phyloP scores from a whole-genome alignment of 2,329 filamentous ascomycete species.

The Arthrobotrys conoides region DNA sequence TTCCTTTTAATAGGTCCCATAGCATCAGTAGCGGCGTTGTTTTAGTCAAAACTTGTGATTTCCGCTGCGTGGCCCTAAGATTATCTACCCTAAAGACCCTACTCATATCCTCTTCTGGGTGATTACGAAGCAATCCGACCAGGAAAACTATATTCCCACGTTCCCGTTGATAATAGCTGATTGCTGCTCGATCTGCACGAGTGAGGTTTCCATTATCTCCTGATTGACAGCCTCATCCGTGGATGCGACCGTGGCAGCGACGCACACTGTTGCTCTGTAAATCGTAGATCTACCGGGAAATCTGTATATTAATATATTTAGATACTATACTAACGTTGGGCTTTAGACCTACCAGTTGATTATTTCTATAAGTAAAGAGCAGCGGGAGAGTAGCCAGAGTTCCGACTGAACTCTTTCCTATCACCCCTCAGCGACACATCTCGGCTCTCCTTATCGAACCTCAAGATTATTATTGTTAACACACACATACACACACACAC shows the following conservation, averaged over 20 bases:
- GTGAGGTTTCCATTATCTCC: no score
- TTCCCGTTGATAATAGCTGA: neutral
- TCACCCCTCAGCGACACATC: neutral
- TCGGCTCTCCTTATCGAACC: slow-evolving; percentile 6
- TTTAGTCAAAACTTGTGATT: neutral
- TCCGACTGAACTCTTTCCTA: neutral
- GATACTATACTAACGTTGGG: neutral
- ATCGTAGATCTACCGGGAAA: slow-evolving; percentile 14
- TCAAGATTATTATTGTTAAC: neutral
- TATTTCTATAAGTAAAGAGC: neutral
- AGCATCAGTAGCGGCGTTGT: neutral
- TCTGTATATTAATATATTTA: neutral
- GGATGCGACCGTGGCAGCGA: neutral
- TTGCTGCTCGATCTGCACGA: no score
- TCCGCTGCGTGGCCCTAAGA: neutral
- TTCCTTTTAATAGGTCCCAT: neutral
- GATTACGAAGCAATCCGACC: neutral
- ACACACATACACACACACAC: no score
- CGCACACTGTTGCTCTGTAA: neutral
- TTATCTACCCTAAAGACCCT: neutral
- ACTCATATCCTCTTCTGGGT: neutral
- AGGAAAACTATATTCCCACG: neutral
- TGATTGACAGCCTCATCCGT: neutral
- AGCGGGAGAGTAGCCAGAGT: neutral
- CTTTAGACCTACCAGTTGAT: neutral